A percentile compares a stretch with the other conserved stretches of the same genome.
Conservation (phyloP, 2,329 filamentous ascomycete genomes). For the Fulvia fulva region DNA sequence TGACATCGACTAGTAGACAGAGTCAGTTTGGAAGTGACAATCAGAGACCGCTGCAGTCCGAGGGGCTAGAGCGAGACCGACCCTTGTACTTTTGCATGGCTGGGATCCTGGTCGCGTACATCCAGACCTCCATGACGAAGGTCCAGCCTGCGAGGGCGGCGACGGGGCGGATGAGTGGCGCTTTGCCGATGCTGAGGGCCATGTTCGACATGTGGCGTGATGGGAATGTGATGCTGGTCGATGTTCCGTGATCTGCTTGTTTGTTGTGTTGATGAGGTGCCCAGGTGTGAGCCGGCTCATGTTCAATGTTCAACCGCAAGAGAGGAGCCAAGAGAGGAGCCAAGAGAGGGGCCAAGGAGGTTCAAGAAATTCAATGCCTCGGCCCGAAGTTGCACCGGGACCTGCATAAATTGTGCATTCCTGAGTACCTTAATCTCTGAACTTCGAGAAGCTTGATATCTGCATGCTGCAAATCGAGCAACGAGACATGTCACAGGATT, state of each 20-base stretch:
- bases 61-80: not conserved
- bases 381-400: not conserved
- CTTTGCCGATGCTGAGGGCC: conserved; percentile 8
- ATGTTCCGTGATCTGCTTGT: not conserved
- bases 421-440: not conserved
- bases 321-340: too few relatives aligned
- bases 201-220: not conserved
- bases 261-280: not conserved
- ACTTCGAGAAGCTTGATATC: too few relatives aligned
- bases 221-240: not conserved
- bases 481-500: too few relatives aligned
- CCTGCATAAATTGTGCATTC: not conserved
- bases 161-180: conserved; percentile 21
- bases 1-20: not conserved
- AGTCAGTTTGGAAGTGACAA: conserved; percentile 2
- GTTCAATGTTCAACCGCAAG: too few relatives aligned
- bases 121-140: conserved; percentile 41
- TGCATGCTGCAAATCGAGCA: too few relatives aligned
- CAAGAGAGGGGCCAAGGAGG: too few relatives aligned
- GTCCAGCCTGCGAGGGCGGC: conserved; percentile 40
- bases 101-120: conserved; percentile 41
- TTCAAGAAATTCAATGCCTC: not conserved
- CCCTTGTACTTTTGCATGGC: conserved; percentile 31
- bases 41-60: conserved; percentile 7
- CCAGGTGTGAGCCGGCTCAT: too few relatives aligned